Evolutionary conservation across 1,284 basidiomycete species (phyloP).

Genomic region (Cerrena zonata): DNA sequence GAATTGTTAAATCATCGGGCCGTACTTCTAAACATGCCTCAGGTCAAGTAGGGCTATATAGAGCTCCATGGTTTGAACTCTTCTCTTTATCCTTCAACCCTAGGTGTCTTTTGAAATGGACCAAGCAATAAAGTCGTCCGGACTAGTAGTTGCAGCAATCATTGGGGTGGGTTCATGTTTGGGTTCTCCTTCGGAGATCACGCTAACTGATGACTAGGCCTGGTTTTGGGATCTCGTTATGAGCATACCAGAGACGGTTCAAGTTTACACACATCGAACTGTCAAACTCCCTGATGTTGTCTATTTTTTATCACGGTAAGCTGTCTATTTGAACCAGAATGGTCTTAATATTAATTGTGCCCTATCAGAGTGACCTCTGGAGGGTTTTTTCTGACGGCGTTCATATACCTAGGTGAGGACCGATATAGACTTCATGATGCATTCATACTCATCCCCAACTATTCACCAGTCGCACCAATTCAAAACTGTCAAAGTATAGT

Average conservation of each 20-base stretch:
- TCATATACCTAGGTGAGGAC: not conserved
- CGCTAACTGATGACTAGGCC: too few species aligned
- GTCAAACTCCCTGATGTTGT: conserved; percentile 6
- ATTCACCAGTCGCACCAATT: not conserved
- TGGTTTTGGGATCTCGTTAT: conserved; percentile 10
- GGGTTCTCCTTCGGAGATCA: too few species aligned
- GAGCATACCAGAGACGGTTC: conserved; percentile 2
- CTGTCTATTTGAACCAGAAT: not conserved
- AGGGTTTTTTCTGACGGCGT: not conserved
- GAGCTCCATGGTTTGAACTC: too few species aligned
- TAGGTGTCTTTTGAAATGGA: too few species aligned
- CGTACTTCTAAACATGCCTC: too few species aligned
- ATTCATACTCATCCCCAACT: not conserved
- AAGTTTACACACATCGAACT: not conserved
- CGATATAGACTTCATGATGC: not conserved
- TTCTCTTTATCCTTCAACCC: too few species aligned
- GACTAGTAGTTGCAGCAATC: too few species aligned
- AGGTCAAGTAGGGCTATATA: too few species aligned
- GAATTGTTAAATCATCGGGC: too few species aligned
- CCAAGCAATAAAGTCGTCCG: too few species aligned
- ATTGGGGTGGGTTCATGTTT: too few species aligned
- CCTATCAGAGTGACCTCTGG: not conserved
- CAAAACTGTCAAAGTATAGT: not conserved
- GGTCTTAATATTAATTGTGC: not conserved
- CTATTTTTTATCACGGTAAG: conserved; percentile 12